Conservation (phyloP, 257 asterid species). For the Rhazya stricta region DNA sequence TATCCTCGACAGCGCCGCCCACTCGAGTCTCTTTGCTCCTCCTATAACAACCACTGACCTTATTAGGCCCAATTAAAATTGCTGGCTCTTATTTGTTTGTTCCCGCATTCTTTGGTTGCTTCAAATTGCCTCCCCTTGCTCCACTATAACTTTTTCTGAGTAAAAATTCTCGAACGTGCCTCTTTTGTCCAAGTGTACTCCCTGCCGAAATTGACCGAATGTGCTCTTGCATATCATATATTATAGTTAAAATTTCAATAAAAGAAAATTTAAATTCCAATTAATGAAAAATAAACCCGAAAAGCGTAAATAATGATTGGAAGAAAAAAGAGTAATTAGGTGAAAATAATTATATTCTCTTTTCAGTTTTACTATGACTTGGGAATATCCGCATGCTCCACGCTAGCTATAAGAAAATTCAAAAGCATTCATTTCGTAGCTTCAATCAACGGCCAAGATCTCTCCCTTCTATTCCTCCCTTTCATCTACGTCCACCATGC, state of each 20-base stretch:
- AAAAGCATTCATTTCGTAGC: slow-evolving; percentile 21
- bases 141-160: not conserved
- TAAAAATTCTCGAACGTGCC: not conserved
- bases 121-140: not conserved
- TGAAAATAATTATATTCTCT: too few species aligned
- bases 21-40: not conserved
- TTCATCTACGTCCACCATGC: not conserved
- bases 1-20: slow-evolving; percentile 1
- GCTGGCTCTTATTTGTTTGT: not conserved
- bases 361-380: not conserved
- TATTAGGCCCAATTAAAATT: not conserved
- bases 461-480: not conserved
- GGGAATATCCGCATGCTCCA: slow-evolving; percentile 13
- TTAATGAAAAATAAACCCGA: too few species aligned
- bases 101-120: not conserved
- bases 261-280: too few species aligned
- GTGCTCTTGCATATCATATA: not conserved
- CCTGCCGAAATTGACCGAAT: not conserved
- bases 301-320: too few species aligned
- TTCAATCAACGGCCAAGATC: slow-evolving; percentile 14
- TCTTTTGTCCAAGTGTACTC: not conserved
- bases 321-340: too few species aligned
- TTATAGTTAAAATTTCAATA: too few species aligned
- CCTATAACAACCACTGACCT: not conserved
- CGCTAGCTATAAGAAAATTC: slow-evolving; percentile 1